Evolutionary conservation across 2,329 filamentous ascomycete species (phyloP), one percentile per base, ranked within the genome.

Genomic region (Trichoderma arundinaceum): DNA sequence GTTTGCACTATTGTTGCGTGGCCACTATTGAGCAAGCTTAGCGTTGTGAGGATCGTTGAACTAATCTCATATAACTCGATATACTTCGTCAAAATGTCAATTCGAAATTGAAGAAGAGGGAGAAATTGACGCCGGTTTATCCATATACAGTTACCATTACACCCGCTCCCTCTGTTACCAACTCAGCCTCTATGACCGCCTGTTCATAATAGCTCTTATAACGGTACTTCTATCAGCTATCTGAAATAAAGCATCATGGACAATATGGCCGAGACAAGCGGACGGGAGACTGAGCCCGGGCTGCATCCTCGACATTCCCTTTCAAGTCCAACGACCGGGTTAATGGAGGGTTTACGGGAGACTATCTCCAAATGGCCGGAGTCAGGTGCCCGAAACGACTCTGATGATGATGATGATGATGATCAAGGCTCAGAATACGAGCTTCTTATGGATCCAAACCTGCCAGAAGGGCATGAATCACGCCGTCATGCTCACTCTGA

Each of bases 391-490:
- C 72, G 75, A 17, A 76, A 79, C 41, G 79, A 80, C 41, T 76
- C 78, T 48, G 79, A 79, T 41, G 79, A 81, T 61, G 83, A 84
- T 48, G 79, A 79, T 41, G 79, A 81, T 61, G 83, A 84, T 66
- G 59, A 62, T 28, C 75, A 80, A 64, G 80, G 75, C 53, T 82
- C 81, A 33, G 85, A 87, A 72, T 77, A 84, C 70, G 85, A 86
- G 72, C 81, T 84, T 48, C 79, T 88, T n/a, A 74, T 87, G 71
- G 83, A 86, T 69, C 83, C 84, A 0, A 82, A 83, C 66, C 75
- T 82, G 2, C 80, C 82, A 2, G 79, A 54, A 10, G 61, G 79
- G 4, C 80, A 82, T 62, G 61, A 57, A 17, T 48, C 52, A 7
- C 51, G 43, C 19, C 80, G 82, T 13, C 51, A 41, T 33, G 59